Evolutionary conservation across 2,329 filamentous ascomycete species (phyloP).

Genomic region (Paraphoma chrysanthemicola): DNA sequence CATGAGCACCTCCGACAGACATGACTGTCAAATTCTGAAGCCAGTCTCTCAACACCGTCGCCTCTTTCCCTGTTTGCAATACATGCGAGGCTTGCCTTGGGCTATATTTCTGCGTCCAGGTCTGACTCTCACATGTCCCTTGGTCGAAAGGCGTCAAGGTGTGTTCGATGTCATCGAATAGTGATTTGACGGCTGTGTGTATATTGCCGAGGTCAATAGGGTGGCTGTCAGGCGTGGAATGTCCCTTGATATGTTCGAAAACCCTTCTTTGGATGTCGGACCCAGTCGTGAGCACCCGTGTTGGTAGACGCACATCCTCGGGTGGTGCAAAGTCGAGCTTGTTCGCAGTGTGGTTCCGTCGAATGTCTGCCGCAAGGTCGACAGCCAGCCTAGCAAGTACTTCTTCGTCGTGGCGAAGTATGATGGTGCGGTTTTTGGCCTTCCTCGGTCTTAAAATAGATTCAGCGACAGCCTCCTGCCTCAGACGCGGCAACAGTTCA

Average conservation of each 20-base stretch:
- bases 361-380: constrained; percentile 20
- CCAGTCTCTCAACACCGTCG: constrained; percentile 78
- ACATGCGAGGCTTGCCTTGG: constrained; percentile 74
- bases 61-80: constrained; percentile 76
- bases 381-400: constrained; percentile 29
- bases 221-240: constrained; percentile 16
- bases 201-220: constrained; percentile 49
- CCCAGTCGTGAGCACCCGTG: constrained; percentile 45
- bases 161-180: constrained; percentile 67
- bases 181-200: constrained; percentile 60
- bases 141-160: constrained; percentile 80
- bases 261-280: constrained; percentile 50
- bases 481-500: neutral
- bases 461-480: neutral
- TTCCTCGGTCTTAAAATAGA: constrained; percentile 32
- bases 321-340: constrained; percentile 20
- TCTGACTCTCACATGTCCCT: constrained; percentile 72
- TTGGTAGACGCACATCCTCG: constrained; percentile 41
- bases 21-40: constrained; percentile 77
- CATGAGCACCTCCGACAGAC: constrained; percentile 68
- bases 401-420: constrained; percentile 31
- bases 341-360: neutral
- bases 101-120: constrained; percentile 87
- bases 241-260: constrained; percentile 28
- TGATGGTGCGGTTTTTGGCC: constrained; percentile 48